phyloP scores from a whole-genome alignment of 768 basidiomycete genomes.

The Postia placenta region DNA sequence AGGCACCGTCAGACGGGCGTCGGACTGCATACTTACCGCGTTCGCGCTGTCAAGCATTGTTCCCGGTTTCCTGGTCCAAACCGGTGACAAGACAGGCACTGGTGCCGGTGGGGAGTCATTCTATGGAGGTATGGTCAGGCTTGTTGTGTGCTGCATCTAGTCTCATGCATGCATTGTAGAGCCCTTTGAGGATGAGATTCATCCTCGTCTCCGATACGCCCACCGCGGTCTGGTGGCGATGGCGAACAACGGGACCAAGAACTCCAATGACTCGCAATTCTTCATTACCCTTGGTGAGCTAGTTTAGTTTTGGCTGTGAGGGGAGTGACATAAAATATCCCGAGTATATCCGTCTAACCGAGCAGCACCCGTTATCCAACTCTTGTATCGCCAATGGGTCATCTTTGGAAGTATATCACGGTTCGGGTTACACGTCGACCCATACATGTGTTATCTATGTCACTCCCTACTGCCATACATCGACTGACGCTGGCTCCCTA shows the following conservation, averaged over 20 bases:
- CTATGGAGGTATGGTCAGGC: conserved; percentile 62
- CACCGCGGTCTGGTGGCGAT: conserved; percentile 91
- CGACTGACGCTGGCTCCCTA: neutral
- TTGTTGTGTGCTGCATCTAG: neutral
- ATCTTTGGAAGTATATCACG: too few species aligned
- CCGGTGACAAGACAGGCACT: conserved; percentile 88
- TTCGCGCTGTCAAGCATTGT: conserved; percentile 51
- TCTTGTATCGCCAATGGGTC: neutral
- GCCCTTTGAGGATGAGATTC: conserved; percentile 91
- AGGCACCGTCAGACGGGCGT: neutral
- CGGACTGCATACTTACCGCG: neutral
- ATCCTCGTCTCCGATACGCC: conserved; percentile 81
- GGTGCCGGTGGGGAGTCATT: conserved; percentile 93
- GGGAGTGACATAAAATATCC: too few species aligned
- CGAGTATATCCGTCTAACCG: neutral
- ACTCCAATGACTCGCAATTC: conserved; percentile 93
- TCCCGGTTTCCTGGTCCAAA: conserved; percentile 89
- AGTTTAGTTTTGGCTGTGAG: too few species aligned
- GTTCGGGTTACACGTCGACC: too few species aligned
- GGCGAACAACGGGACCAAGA: conserved; percentile 85
- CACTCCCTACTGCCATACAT: too few species aligned
- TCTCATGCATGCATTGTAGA: conserved; percentile 37
- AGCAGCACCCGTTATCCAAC: neutral
- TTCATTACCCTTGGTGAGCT: conserved; percentile 82
- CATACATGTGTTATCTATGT: too few species aligned